These are phyloP conservation scores for Fusarium tuaranense DNA, from an alignment of 2,329 filamentous ascomycete species.

Conservation along the genomic window DNA sequence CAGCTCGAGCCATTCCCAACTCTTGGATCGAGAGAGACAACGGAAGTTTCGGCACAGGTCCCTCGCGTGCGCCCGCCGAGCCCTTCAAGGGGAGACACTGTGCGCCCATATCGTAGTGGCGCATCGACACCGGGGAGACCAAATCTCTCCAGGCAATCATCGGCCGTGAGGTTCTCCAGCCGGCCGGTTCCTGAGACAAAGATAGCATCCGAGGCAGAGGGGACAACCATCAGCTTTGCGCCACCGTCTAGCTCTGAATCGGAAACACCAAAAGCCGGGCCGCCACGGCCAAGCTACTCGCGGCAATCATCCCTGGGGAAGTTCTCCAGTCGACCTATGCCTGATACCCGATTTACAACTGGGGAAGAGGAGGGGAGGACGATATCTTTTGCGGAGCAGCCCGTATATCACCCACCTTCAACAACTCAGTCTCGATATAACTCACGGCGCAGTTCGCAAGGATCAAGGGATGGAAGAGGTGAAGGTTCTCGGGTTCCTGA, in stretches of 20 bases:
- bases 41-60: constrained; percentile 9
- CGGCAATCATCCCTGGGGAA: constrained; percentile 63
- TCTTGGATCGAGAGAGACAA: constrained; percentile 29
- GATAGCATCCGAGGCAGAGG: constrained; percentile 72
- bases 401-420: constrained; percentile 36
- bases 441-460: constrained; percentile 53
- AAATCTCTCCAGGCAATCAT: constrained; percentile 64
- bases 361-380: constrained; percentile 66
- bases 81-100: constrained; percentile 37
- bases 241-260: constrained; percentile 46
- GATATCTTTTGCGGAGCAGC: constrained; percentile 70
- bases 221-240: constrained; percentile 76
- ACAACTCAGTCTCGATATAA: constrained; percentile 49
- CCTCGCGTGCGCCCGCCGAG: constrained; percentile 42
- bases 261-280: constrained; percentile 46
- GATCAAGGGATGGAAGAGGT: constrained; percentile 44
- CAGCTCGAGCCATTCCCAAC: constrained; percentile 40
- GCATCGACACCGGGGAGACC: constrained; percentile 54
- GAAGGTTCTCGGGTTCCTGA: constrained; percentile 59
- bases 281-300: constrained; percentile 51
- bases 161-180: constrained; percentile 74
- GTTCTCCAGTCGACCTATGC: constrained; percentile 73
- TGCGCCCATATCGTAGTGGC: constrained; percentile 38
- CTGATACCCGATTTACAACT: constrained; percentile 69
- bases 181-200: constrained; percentile 78